Conservation (phyloP, 768 basidiomycete genomes). For the Plicaturopsis crispa region DNA sequence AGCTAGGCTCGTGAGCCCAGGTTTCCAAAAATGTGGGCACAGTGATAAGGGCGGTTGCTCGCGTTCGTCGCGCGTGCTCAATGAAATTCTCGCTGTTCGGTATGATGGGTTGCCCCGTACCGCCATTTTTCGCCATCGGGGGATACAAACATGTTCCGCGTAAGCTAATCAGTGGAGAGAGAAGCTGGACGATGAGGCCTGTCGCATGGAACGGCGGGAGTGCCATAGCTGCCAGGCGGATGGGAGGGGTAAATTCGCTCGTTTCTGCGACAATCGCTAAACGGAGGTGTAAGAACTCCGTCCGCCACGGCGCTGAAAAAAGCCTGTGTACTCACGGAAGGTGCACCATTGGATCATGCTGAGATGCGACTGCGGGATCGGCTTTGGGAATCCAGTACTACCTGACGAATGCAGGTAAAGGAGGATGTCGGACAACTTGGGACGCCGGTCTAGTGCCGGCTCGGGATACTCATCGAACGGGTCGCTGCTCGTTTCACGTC, state of each 20-base stretch:
- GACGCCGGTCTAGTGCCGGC: constrained; percentile 8
- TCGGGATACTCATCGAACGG: constrained; percentile 7
- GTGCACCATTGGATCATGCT: constrained; percentile 11
- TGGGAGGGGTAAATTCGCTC: too few relatives aligned
- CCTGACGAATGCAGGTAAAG: constrained; percentile 28
- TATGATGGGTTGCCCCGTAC: too few relatives aligned
- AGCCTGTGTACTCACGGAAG: constrained; percentile 5
- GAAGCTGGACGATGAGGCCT: constrained; percentile 12
- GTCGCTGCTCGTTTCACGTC: too few relatives aligned
- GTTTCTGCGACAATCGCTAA: too few relatives aligned
- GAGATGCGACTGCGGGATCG: constrained; percentile 14
- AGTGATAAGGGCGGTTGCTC: too few relatives aligned
- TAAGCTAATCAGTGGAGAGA: constrained; percentile 13
- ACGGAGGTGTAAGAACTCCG: constrained; percentile 2
- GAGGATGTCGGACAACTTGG: constrained; percentile 4
- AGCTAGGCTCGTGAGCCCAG: too few relatives aligned
- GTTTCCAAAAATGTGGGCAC: too few relatives aligned
- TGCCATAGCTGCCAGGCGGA: constrained; percentile 14
- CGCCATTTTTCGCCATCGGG: too few relatives aligned
- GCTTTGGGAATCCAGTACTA: constrained; percentile 24
- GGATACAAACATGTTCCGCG: too few relatives aligned
- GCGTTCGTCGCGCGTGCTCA: too few relatives aligned
- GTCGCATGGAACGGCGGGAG: constrained; percentile 19
- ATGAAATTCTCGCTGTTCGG: too few relatives aligned
- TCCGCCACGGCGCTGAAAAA: not conserved